Evolutionary conservation across 108 stramenopile species (phyloP), one percentile per base, ranked within the genome.

Genomic region (Pseudonitzschia multistriata): DNA sequence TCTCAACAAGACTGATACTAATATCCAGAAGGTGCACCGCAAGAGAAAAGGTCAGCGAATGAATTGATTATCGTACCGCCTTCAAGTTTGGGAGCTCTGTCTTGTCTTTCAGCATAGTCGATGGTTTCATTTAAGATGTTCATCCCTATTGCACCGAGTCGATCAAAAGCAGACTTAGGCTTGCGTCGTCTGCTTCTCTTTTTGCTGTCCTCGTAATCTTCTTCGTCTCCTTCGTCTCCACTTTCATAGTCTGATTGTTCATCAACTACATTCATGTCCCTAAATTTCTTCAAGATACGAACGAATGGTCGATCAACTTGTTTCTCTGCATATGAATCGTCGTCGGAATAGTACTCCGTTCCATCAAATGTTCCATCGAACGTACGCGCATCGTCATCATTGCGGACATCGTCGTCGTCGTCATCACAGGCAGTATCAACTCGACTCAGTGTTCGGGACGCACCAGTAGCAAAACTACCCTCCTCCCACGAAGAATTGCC

Each of bases 401-500:
- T 21, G 4, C 3, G 13, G 36, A 14, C 17, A 10, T 13, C 61
- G 13, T 60, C 1, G 30, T 60, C 59, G 30, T 60, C n/a, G 30
- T 62, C 61, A 10, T 62, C 36, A 36, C 24, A 13, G 11, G 40
- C 40, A 29, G 28, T 13, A 64, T 64, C 63, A 15, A 64, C 34
- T 45, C 63, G 5, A 45, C 63, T 64, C 42, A 64, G 24, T 19
- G 22, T 39, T 47, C 63, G 37, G 37, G 63, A 64, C 25, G 63
- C 63, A 30, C 57, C 57, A 17, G 42, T 64, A 47, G 40, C 63
- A 29, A 45, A 64, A 29, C 63, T 64, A 21, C 63, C 63, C 34
- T 64, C 63, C 24, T 64, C 63, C 63, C 63, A 64, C 63, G 63
- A 64, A 47, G 22, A 24, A 35, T 47, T 64, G 5, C 63, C 34